Percentiles rank a stretch among this genome's conserved stretches.
Evolutionary conservation across 345 rosid genomes (phyloP).

Genomic region (Salix udensis): DNA sequence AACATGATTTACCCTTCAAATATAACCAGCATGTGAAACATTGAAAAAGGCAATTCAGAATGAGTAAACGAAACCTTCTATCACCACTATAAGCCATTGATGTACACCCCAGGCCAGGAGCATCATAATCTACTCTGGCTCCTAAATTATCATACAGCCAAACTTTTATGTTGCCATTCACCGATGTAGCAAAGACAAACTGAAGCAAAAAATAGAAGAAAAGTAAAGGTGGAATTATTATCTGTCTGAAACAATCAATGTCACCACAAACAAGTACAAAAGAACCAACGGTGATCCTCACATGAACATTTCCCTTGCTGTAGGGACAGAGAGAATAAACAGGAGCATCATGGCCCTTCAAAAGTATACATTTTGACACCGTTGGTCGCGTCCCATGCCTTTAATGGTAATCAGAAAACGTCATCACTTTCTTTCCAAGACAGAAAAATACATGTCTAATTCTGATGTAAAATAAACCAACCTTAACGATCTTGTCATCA

Average conservation of each 20-base stretch:
- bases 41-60: slow-evolving; percentile 2
- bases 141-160: slow-evolving; percentile 83
- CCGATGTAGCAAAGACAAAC: slow-evolving; percentile 80
- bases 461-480: slow-evolving; percentile 14
- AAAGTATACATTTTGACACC: slow-evolving; percentile 51
- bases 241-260: slow-evolving; percentile 10
- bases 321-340: slow-evolving; percentile 68
- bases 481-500: slow-evolving; percentile 74
- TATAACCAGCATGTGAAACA: background rate
- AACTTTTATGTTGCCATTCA: slow-evolving; percentile 83
- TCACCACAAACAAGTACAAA: background rate
- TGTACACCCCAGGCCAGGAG: slow-evolving; percentile 86
- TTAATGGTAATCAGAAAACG: slow-evolving; percentile 2
- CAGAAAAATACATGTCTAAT: background rate
- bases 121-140: slow-evolving; percentile 75
- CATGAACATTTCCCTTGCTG: slow-evolving; percentile 47
- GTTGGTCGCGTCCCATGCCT: slow-evolving; percentile 61
- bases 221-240: background rate
- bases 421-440: background rate
- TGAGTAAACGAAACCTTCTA: slow-evolving; percentile 43
- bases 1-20: background rate
- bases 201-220: slow-evolving; percentile 24
- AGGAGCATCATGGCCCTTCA: slow-evolving; percentile 76
- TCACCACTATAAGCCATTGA: slow-evolving; percentile 80
- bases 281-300: slow-evolving; percentile 15